These are phyloP conservation scores for Quercus alba DNA, from an alignment of 306 rosid genomes.

Conservation along the genomic window DNA sequence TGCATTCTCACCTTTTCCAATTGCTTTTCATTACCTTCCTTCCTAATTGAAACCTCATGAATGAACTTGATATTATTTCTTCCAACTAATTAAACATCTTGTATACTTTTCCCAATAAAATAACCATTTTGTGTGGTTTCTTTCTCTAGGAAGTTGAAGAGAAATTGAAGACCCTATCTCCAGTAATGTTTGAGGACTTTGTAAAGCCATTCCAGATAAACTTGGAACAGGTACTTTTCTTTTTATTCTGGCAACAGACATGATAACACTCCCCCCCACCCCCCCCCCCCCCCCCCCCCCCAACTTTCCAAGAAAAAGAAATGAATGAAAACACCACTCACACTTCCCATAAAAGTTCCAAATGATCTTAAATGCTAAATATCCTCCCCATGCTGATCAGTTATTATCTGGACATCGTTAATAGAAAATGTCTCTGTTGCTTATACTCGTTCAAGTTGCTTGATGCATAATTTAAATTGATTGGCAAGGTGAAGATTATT, in stretches of 20 bases:
- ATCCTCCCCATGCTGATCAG: neutral
- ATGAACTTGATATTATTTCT: neutral
- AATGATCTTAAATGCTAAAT: neutral
- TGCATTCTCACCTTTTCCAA: neutral
- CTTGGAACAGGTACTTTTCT: constrained; percentile 61
- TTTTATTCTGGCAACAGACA: neutral
- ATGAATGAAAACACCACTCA: neutral
- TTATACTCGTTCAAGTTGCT: neutral
- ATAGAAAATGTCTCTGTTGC: neutral
- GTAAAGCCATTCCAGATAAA: constrained; percentile 78
- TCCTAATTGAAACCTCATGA: constrained; percentile 5
- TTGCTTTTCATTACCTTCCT: neutral
- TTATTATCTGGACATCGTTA: neutral
- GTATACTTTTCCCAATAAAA: neutral
- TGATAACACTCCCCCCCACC: neutral
- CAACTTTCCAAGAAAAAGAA: neutral
- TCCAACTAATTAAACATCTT: neutral
- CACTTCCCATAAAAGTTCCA: neutral
- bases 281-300: too few relatives aligned
- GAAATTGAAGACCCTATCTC: constrained; percentile 67
- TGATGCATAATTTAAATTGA: neutral
- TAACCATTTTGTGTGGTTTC: neutral
- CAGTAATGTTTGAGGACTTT: constrained; percentile 86
- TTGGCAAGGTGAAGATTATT: neutral
- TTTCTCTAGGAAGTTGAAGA: constrained; percentile 74